phyloP scores from a whole-genome alignment of 1,139 yeast species.

The Taphrina deformans region DNA sequence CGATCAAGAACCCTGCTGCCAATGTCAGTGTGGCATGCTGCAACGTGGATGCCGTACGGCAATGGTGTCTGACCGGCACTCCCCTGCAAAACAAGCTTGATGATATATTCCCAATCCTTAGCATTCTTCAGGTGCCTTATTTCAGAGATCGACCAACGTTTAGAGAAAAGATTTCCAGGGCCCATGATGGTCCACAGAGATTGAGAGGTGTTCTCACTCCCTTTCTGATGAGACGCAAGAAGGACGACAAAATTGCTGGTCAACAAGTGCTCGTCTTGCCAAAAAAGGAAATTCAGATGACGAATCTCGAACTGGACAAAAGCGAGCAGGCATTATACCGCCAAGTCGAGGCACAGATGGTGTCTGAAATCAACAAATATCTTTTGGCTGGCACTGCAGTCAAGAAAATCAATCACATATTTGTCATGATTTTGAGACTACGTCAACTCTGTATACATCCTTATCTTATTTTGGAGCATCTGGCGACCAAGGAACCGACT shows the following conservation, averaged over 20 bases:
- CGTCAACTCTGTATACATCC: slow-evolving; percentile 98
- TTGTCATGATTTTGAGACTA: slow-evolving; percentile 93
- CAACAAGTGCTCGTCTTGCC: slow-evolving; percentile 68
- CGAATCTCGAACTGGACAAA: slow-evolving; percentile 82
- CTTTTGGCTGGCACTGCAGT: slow-evolving; percentile 95
- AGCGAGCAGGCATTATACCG: slow-evolving; percentile 91
- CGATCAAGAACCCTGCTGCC: slow-evolving; percentile 89
- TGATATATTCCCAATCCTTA: slow-evolving; percentile 84
- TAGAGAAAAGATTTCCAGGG: slow-evolving; percentile 54
- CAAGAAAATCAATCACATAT: slow-evolving; percentile 89
- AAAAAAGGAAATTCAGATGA: slow-evolving; percentile 83
- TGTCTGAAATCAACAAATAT: slow-evolving; percentile 75
- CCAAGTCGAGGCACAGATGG: slow-evolving; percentile 79
- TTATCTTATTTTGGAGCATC: slow-evolving; percentile 64
- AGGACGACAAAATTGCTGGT: slow-evolving; percentile 94
- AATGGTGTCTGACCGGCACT: slow-evolving; percentile 94
- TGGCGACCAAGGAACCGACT: background rate
- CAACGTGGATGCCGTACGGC: slow-evolving; percentile 62
- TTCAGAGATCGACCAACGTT: slow-evolving; percentile 11
- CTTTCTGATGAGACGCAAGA: slow-evolving; percentile 89
- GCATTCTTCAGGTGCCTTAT: slow-evolving; percentile 44
- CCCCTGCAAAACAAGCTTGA: slow-evolving; percentile 96
- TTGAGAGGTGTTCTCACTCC: slow-evolving; percentile 71
- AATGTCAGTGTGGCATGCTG: slow-evolving; percentile 93
- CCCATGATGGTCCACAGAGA: slow-evolving; percentile 71